Evolutionary conservation across 192 early-diverging fungal species (phyloP), one percentile per base, ranked within the genome.

Genomic region (Coemansia sp.): DNA sequence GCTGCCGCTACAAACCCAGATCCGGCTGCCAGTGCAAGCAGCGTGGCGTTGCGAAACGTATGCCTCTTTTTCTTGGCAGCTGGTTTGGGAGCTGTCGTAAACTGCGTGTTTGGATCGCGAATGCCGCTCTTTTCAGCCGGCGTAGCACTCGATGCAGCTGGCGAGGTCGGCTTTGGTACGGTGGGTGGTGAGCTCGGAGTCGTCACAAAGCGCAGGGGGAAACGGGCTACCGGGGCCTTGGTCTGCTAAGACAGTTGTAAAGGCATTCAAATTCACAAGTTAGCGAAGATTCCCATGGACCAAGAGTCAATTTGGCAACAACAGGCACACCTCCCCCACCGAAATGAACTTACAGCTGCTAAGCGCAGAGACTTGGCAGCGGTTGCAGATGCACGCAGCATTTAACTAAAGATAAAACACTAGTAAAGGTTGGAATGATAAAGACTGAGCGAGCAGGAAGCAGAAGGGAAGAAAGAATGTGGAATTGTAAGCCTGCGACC

Each of bases 1-100:
- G 72, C 72, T 1, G 65, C 72, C 3, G 38, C 72, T 22, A 75
- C 66, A 60, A 75, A 75, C 9, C 63, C 70, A 4, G 70, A 45
- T 8, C 63, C 64, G 5, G 55, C 63, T 1, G 66, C 40, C 23
- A 73, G 37, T 14, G 63, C 37, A 18, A 73, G 41, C 29, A 73
- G 27, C 8, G 43, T 14, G n/a, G 55, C 58, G 39, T 73, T 73
- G 50, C 70, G 63, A 29, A 73, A 56, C 37, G 66, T 73, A 52
- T 66, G 70, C 15, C 54, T 48, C 59, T 73, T 73, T 51, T 62
- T 73, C 38, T 59, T 57, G 10, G n/a, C 27, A 6, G 53, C 53
- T 10, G 70, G 70, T 30, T 66, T 73, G n/a, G 70, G 70, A 14
- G 51, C 36, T 4, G 49, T 15, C 0, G 70, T 61, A 36, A 63